Base-by-base conservation (phyloP, 164 flowering plant genomes). In the Vitis riparia region DNA sequence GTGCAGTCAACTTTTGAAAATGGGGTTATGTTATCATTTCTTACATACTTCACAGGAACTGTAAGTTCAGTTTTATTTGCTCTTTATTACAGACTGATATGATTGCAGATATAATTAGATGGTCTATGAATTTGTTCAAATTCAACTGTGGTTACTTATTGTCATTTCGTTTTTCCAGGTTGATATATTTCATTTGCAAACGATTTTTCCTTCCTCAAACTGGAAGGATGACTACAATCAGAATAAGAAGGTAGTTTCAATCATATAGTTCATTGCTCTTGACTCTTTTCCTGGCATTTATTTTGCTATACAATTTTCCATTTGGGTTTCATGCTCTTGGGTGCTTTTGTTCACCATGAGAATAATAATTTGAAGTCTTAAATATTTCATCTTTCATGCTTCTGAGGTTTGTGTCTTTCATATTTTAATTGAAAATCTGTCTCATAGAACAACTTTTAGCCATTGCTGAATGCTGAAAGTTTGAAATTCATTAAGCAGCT, bases 31-130 rank as follows among this genome's bases (percentile, higher is more conserved):
- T 69, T 96, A 58, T 86, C 97, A 49, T 96, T 96, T 67, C 91
- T 96, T 16, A 93, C 94, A 51, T 92, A 90, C 74, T 96, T 96
- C 37, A 90, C 95, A 48, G 99, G 99, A 83, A 93, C 99, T 69
- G 99, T 96, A 83, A 82, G 98, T 19, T n/a, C 4, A 17, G 11
- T 51, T 37, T 32, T 70, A 5, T 50, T n/a, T 3, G 13, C 5
- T 65, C 23, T 57, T 65, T 10, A 11, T 51, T 51, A 15, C 15
- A 13, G 27, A 57, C 17, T 19, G 17, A 51, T 59, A 17, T 32
- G 50, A 27, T 51, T 48, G 52, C 11, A 13, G 17, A 29, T 3
- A 15, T 58, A 19, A 59, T 59, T 13, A 51, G 3, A 52, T 27
- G 11, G 19, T 4, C 15, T 50, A 6, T 62, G 11, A 11, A 63